A percentile compares a stretch with the other conserved stretches of the same genome.
These are phyloP conservation scores for Phytophthora fragariae DNA, from an alignment of 352 stramenopile genomes.

Conservation along the genomic window DNA sequence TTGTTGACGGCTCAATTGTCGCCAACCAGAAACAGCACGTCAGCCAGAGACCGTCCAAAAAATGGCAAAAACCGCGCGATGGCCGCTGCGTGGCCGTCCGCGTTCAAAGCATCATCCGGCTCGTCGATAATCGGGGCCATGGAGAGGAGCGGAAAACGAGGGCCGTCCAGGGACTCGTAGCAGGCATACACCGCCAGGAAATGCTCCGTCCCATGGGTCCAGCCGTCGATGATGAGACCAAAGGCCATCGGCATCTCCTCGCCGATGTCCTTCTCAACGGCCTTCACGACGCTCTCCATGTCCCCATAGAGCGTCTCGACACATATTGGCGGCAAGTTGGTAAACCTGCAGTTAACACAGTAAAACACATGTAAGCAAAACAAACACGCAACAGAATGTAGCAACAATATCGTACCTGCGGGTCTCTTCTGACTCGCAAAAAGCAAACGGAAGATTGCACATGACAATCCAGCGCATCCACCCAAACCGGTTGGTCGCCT, in stretches of 20 bases:
- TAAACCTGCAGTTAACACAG: neutral
- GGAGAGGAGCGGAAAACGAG: slow-evolving; percentile 1
- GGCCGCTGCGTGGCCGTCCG: neutral
- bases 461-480: too few species aligned
- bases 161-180: neutral
- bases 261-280: neutral
- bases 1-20: slow-evolving; percentile 12
- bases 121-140: neutral
- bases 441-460: too few species aligned
- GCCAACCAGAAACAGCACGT: slow-evolving; percentile 13
- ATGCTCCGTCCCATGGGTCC: slow-evolving; percentile 10
- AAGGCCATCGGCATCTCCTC: neutral
- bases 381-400: neutral
- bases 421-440: too few species aligned
- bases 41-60: slow-evolving; percentile 11
- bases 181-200: slow-evolving; percentile 3
- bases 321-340: neutral
- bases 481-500: too few species aligned
- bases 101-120: neutral
- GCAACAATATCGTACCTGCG: neutral
- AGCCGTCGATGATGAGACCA: slow-evolving; percentile 5
- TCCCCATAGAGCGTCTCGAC: neutral
- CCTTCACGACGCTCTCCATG: neutral
- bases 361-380: neutral
- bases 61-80: neutral